Evolutionary conservation across 129 eudicot species (phyloP).

Genomic region (Saussurea involucrata): DNA sequence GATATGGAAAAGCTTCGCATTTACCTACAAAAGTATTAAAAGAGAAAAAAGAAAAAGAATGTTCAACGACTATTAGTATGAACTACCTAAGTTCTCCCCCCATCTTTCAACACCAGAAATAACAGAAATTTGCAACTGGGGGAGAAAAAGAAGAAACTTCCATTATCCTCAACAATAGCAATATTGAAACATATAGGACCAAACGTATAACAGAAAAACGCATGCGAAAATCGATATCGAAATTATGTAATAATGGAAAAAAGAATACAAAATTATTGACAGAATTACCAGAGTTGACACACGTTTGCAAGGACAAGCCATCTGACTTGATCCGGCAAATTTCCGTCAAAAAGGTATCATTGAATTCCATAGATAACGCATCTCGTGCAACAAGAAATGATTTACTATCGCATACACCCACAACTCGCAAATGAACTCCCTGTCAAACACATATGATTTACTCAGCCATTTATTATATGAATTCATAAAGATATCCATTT

Average conservation of each 20-base stretch:
- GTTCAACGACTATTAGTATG: not conserved
- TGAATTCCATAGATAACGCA: conserved; percentile 54
- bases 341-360: conserved; percentile 55
- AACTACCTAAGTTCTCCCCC: not conserved
- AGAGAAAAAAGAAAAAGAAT: not conserved
- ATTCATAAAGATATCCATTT: not conserved
- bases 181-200: not conserved
- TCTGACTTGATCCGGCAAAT: conserved; percentile 55
- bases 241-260: not conserved
- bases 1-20: conserved; percentile 36
- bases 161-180: not conserved
- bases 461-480: not conserved
- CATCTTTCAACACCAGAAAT: not conserved
- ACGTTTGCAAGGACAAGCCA: conserved; percentile 46
- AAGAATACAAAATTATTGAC: not conserved
- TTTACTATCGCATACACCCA: conserved; percentile 88
- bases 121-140: not conserved
- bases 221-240: not conserved
- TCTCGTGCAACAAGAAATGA: conserved; percentile 54
- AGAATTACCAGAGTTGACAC: conserved; percentile 49
- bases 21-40: conserved; percentile 39
- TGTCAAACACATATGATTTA: conserved; percentile 26
- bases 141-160: not conserved
- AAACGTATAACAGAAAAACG: not conserved
- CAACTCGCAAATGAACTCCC: conserved; percentile 79